Evolutionary conservation across 2,329 filamentous ascomycete genomes (phyloP), one percentile per base, ranked within the genome.

Genomic region (Fusarium gaditjirri): DNA sequence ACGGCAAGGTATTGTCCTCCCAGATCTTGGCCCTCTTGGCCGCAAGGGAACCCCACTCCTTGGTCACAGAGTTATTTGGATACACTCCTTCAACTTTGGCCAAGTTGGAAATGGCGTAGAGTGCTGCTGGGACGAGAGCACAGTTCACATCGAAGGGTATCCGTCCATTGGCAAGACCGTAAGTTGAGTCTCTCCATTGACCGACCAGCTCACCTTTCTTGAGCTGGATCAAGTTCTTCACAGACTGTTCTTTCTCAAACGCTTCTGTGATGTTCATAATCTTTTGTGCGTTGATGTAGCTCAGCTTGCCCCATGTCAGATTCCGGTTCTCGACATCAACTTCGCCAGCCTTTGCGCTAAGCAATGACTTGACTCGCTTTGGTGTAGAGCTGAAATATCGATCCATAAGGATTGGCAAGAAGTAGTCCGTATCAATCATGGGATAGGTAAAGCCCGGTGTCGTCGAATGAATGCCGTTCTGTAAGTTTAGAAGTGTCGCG

Each of bases 61-160:
- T 17, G 0, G 69, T 70, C 0, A 35, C 11, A 0, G 83, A 57
- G 59, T 73, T 83, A 5, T 83, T 77, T 0, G 86, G 80, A 67
- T 88, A 91, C 70, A 90, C 84, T 3, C 85, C 86, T 1, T 82
- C 80, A 5, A 60, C 36, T 0, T 78, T 78, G 5, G 88, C 81
- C 4, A 92, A 80, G 1, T 83, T 81, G 5, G 86, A 84, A 41
- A 92, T 90, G 4, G 89, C 85, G 16, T 87, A 84, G 0, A 92
- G 82, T 4, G 87, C 89, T 4, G 90, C 89, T 1, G 90, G 90
- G 0, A 87, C 87, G 0, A 92, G 81, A 2, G 88, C 90, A 1
- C 88, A 88, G 73, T 92, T 92, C 29, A 92, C 89, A 68, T 91
- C 86, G 75, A 89, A 92, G 0, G 90, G 89, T n/a, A 91, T 88